A percentile compares a stretch with the other conserved stretches of the same genome.
phyloP scores from a whole-genome alignment of 1,139 yeast species.

The Protomyces gravidus region DNA sequence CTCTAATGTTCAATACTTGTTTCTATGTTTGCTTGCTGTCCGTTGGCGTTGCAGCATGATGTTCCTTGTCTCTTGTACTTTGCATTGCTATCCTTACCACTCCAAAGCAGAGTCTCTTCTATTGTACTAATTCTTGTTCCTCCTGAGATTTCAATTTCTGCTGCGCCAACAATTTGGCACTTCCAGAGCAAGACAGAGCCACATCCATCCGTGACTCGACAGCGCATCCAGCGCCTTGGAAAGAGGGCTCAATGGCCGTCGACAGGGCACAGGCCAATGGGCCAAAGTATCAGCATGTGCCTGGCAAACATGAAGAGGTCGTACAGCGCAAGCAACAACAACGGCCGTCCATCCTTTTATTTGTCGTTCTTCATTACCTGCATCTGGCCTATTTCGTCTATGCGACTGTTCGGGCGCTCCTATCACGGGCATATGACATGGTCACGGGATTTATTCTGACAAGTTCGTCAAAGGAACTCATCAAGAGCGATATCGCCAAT shows the following conservation, averaged over 20 bases:
- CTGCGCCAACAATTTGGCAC: no score
- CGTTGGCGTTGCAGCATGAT: no score
- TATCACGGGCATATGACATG: background rate
- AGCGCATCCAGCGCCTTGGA: no score
- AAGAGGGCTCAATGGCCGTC: no score
- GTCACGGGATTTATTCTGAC: slow-evolving; percentile 46
- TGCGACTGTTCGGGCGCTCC: background rate
- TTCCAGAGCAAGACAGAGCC: no score
- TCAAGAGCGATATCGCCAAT: slow-evolving; percentile 72
- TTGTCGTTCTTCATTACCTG: background rate
- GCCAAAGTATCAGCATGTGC: background rate
- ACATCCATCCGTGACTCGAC: no score
- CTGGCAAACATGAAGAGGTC: background rate
- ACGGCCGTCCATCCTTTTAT: background rate
- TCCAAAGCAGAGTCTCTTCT: no score
- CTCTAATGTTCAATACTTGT: background rate
- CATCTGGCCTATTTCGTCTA: slow-evolving; percentile 4
- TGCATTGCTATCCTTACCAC: no score
- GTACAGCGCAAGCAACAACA: background rate
- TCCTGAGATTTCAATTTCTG: no score
- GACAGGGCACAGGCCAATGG: background rate
- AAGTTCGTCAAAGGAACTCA: slow-evolving; percentile 57
- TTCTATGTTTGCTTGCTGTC: no score
- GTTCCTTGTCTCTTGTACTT: no score
- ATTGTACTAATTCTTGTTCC: no score